Conservation (phyloP, 1,139 yeast genomes). For the Diutina pseudorugosa region DNA sequence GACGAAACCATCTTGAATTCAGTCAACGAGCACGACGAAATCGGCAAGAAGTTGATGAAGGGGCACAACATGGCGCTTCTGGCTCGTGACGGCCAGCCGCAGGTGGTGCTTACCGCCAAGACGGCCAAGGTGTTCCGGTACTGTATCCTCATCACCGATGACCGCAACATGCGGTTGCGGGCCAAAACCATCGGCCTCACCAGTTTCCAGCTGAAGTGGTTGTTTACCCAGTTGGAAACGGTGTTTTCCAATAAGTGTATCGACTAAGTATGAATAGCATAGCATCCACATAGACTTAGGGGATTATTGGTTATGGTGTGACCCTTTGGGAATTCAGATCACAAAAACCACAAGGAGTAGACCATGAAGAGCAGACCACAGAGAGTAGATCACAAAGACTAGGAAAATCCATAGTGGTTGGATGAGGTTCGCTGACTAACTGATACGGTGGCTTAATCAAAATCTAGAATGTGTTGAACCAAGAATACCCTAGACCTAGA, state of each 20-base stretch:
- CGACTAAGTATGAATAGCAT: constrained; percentile 15
- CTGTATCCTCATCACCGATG: constrained; percentile 60
- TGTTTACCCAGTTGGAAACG: constrained; percentile 39
- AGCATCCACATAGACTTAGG: not conserved
- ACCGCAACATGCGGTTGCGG: constrained; percentile 56
- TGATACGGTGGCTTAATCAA: too few species aligned
- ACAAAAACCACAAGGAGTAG: too few species aligned
- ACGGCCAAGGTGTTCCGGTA: constrained; percentile 35
- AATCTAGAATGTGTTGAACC: too few species aligned
- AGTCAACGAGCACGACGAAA: constrained; percentile 35
- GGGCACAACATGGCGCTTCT: constrained; percentile 20
- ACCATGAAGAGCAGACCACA: too few species aligned
- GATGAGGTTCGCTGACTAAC: too few species aligned
- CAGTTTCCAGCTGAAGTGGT: constrained; percentile 50
- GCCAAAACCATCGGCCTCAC: constrained; percentile 49
- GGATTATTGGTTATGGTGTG: too few species aligned
- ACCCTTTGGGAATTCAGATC: too few species aligned
- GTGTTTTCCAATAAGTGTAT: constrained; percentile 28
- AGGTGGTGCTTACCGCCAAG: constrained; percentile 17
- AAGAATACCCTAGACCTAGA: too few species aligned
- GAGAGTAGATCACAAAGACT: too few species aligned
- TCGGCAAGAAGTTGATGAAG: constrained; percentile 24
- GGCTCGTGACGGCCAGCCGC: constrained; percentile 6
- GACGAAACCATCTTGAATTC: constrained; percentile 48
- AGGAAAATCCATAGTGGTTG: too few species aligned